phyloP scores from a whole-genome alignment of 108 stramenopile genomes.

The Pseudonitzschia pungens region DNA sequence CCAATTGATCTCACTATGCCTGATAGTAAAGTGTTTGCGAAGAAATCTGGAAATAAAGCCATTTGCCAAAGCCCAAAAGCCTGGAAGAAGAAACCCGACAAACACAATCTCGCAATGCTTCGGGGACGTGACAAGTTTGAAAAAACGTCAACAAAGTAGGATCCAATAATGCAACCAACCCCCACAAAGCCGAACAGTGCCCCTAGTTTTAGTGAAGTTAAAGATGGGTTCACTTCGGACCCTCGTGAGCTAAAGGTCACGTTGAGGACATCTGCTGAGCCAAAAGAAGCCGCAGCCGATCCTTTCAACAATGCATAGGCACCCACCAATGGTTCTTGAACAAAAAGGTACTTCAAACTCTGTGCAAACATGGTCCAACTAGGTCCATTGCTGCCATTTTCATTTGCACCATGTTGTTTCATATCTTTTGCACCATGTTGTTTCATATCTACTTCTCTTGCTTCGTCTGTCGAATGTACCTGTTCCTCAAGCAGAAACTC shows the following conservation, averaged over 20 bases:
- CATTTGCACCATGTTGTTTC: neutral
- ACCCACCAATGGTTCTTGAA: constrained; percentile 16
- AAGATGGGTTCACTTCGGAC: neutral
- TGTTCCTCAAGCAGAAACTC: neutral
- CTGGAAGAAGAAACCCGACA: constrained; percentile 41
- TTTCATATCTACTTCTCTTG: neutral
- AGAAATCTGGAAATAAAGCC: constrained; percentile 26
- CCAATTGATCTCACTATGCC: constrained; percentile 54
- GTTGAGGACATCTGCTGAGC: constrained; percentile 62
- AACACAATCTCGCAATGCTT: constrained; percentile 53
- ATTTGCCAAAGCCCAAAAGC: constrained; percentile 42
- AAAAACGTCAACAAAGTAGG: constrained; percentile 46
- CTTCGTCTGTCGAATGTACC: neutral
- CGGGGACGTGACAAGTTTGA: constrained; percentile 44
- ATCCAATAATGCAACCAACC: constrained; percentile 65
- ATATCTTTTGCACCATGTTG: too few species aligned
- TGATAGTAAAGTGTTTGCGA: constrained; percentile 35
- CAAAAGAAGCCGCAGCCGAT: constrained; percentile 46
- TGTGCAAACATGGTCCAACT: constrained; percentile 38
- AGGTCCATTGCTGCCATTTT: neutral
- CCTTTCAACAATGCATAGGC: constrained; percentile 57
- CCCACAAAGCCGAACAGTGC: constrained; percentile 62
- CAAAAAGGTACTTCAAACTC: constrained; percentile 42
- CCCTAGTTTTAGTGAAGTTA: constrained; percentile 46
- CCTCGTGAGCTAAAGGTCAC: constrained; percentile 47